A percentile compares a stretch with the other conserved stretches of the same genome.
These are phyloP conservation scores for Plasmodium adleri DNA, from an alignment of 169 alveolate genomes.

Conservation along the genomic window DNA sequence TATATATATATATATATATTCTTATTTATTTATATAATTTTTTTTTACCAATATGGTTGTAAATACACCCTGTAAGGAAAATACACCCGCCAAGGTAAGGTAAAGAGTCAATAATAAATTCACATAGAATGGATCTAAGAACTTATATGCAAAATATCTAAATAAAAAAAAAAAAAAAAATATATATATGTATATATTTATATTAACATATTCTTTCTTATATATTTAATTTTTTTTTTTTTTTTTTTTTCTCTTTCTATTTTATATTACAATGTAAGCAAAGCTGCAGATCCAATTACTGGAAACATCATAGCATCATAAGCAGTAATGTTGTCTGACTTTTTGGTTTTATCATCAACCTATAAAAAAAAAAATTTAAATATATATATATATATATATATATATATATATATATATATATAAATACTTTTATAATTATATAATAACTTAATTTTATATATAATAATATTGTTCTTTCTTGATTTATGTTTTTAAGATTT, in stretches of 20 bases:
- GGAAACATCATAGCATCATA: slow-evolving; percentile 77
- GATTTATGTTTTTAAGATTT: too few relatives aligned
- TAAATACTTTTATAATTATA: too few relatives aligned
- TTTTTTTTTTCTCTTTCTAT: not conserved
- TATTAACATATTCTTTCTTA: not conserved
- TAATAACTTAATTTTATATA: too few relatives aligned
- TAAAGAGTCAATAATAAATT: slow-evolving; percentile 66
- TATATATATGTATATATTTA: not conserved
- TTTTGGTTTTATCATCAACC: slow-evolving; percentile 39
- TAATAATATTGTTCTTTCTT: too few relatives aligned
- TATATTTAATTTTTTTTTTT: not conserved
- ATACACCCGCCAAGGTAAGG: slow-evolving; percentile 70
- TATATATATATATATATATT: slow-evolving; percentile 1
- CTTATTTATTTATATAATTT: too few relatives aligned
- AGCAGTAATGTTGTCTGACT: slow-evolving; percentile 67
- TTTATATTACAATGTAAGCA: slow-evolving; percentile 61
- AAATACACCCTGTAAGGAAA: slow-evolving; percentile 68
- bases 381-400: not conserved
- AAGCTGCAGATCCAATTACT: slow-evolving; percentile 72
- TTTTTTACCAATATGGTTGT: slow-evolving; percentile 35
- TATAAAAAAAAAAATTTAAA: not conserved
- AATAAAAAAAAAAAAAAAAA: not conserved
- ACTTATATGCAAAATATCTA: slow-evolving; percentile 77
- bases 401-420: too few relatives aligned
- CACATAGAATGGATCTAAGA: slow-evolving; percentile 73